Base-by-base conservation (phyloP, 805 yeast species). In the Ogataea degrootiae region DNA sequence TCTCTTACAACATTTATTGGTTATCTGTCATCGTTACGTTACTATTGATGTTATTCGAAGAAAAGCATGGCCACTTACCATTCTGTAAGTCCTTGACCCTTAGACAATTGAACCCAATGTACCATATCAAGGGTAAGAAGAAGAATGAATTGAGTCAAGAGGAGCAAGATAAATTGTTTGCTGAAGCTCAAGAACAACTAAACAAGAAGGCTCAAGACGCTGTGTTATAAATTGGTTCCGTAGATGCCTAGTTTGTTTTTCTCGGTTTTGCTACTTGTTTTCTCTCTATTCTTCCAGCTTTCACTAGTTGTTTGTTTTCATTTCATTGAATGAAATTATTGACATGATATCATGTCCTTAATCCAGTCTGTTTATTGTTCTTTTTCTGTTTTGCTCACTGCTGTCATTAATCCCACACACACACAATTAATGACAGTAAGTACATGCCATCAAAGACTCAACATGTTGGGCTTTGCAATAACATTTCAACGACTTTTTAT, bases 1-100 rank as follows among this genome's bases (percentile, higher is more conserved):
- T 92, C 45, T 80, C 91, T 42, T 92, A 92, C 75, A 90, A 89
- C 71, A 55, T 85, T 53, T 92, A 92, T 75, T 92, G 99, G 99
- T 58, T 91, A 46, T 67, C 70, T 37, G 65, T 89, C 46, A 84
- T 85, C 52, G 51, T 71, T 21, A 68, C 75, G 35, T 62, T 92
- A 40, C 44, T 62, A 16, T 68, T 83, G 56, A 80, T 92, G 89
- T 70, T 83, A 53, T 90, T 61, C 70, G 94, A 88, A 74, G 99
- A 92, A 77, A 87, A 74, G 69, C 68, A 68, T 23, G 96, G 96
- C 21, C 91, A 85, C 66, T 74, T 86, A 68, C 91, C 96, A 66
- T 81, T 84, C 72, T 56, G 68, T 61, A 78, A 79, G 69, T 67
- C 61, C 47, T 52, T 75, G 57, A 63, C 65, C 59, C 58, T 82